phyloP scores from a whole-genome alignment of 75 land plant genomes.

The Picea sitchensis region DNA sequence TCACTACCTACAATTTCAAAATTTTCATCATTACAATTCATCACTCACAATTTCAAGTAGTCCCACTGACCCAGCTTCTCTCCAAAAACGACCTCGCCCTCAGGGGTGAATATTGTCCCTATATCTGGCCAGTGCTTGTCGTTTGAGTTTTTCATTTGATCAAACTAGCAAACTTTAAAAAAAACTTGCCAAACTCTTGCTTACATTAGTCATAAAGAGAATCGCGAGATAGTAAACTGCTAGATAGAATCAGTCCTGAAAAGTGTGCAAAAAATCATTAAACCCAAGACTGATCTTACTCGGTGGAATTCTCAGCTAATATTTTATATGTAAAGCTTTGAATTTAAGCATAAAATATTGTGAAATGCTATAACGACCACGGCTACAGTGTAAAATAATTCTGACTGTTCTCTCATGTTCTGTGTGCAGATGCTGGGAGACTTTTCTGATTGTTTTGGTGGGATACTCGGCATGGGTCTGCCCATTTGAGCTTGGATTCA shows the following conservation, averaged over 20 bases:
- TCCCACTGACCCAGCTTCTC: too few relatives aligned
- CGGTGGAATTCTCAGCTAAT: background rate
- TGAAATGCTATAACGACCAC: background rate
- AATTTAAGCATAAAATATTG: background rate
- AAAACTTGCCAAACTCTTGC: too few relatives aligned
- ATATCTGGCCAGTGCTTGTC: too few relatives aligned
- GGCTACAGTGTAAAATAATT: background rate
- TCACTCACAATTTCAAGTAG: too few relatives aligned
- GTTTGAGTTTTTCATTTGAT: too few relatives aligned
- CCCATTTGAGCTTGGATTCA: constrained; percentile 33
- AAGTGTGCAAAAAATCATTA: background rate
- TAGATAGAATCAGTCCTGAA: background rate
- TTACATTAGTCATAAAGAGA: too few relatives aligned
- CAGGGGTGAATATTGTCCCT: too few relatives aligned
- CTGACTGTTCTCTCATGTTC: background rate
- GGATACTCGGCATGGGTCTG: constrained; percentile 37
- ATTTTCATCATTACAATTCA: too few relatives aligned
- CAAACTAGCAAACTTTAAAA: too few relatives aligned
- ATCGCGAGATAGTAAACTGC: too few relatives aligned
- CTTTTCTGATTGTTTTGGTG: constrained; percentile 27
- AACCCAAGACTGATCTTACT: background rate
- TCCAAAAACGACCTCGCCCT: too few relatives aligned
- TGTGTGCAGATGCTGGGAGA: constrained; percentile 27
- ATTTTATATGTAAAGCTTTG: background rate
- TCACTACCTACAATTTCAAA: too few relatives aligned